phyloP scores from a whole-genome alignment of 768 basidiomycete genomes.

The Lenzites betulinus region DNA sequence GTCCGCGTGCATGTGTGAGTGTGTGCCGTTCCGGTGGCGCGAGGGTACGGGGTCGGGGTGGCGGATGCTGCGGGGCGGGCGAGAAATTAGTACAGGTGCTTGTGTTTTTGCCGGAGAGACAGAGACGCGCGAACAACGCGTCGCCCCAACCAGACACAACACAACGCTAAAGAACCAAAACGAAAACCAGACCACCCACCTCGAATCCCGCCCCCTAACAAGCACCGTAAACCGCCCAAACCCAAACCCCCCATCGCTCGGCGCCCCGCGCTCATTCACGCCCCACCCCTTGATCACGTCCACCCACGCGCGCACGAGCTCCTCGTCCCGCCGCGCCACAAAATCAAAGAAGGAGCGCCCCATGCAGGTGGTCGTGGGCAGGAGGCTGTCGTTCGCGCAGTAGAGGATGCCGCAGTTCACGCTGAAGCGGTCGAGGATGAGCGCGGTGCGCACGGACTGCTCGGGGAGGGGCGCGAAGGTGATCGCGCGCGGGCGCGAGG shows the following conservation, averaged over 20 bases:
- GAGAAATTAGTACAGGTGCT: background rate
- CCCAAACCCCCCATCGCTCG: slow-evolving; percentile 83
- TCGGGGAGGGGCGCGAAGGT: slow-evolving; percentile 64
- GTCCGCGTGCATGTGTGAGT: slow-evolving; percentile 8
- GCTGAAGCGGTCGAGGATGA: slow-evolving; percentile 80
- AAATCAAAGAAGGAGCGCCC: slow-evolving; percentile 77
- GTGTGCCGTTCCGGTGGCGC: slow-evolving; percentile 34
- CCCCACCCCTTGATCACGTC: slow-evolving; percentile 81
- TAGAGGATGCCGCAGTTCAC: slow-evolving; percentile 65
- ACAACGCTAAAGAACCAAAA: too few relatives aligned
- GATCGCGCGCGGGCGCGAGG: slow-evolving; percentile 32
- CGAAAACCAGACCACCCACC: slow-evolving; percentile 38
- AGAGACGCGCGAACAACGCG: too few relatives aligned
- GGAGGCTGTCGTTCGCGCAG: slow-evolving; percentile 71
- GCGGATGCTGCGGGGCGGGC: slow-evolving; percentile 25
- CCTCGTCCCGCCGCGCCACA: slow-evolving; percentile 63
- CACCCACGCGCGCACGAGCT: slow-evolving; percentile 70
- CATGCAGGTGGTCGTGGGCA: slow-evolving; percentile 59
- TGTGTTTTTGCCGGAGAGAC: too few relatives aligned
- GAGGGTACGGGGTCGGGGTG: slow-evolving; percentile 30
- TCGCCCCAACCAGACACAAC: too few relatives aligned
- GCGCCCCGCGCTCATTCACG: slow-evolving; percentile 81
- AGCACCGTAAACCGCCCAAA: slow-evolving; percentile 70
- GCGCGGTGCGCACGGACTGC: slow-evolving; percentile 74
- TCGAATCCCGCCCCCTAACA: slow-evolving; percentile 62